Base-by-base conservation (phyloP, 306 rosid genomes). In the Quercus agrifolia region DNA sequence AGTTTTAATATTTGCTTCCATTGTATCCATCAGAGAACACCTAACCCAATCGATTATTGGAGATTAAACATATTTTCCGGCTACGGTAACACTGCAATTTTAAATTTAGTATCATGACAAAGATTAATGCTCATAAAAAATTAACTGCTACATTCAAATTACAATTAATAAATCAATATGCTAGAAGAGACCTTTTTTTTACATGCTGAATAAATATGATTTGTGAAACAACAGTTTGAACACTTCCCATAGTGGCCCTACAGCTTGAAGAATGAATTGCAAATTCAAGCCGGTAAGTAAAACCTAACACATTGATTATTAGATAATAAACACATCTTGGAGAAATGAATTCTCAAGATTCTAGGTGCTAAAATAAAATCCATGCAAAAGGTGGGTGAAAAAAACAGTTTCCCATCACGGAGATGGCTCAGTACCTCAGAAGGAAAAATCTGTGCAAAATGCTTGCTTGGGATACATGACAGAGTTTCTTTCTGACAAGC, bases 1-100 rank as follows among this genome's bases (percentile, higher is more conserved):
- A 58, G 28, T 20, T 57, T 64, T 75, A 55, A 20, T 77, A 57
- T 67, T 77, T 68, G 67, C 85, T 74, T 78, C 85, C 84, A 62
- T 83, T 41, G 46, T 41, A 41, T 41, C 46, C 46, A 33, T 30
- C 27, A 14, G 25, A 17, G 46, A 49, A 33, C 2, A 71, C 54
- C 21, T 21, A n/a, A 30, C 70, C 54, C 18, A 71, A 78, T 51
- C 30, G 79, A 62, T 69, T 41, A 77, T 61, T 61, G 31, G 41
- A 69, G 11, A 44, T 21, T 25, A 23, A 54, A 35, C 71, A 68
- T 17, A 77, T 31, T 55, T 28, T 35, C 75, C 21, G 44, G 49
- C 51, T 70, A 74, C 21, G 18, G 54, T 67, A 67, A 30, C 5
- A 30, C 75, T 25, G 57, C 49, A 81, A 38, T 70, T 7, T 30